phyloP scores from a whole-genome alignment of 1,284 basidiomycete species.

The Cerrena zonata region DNA sequence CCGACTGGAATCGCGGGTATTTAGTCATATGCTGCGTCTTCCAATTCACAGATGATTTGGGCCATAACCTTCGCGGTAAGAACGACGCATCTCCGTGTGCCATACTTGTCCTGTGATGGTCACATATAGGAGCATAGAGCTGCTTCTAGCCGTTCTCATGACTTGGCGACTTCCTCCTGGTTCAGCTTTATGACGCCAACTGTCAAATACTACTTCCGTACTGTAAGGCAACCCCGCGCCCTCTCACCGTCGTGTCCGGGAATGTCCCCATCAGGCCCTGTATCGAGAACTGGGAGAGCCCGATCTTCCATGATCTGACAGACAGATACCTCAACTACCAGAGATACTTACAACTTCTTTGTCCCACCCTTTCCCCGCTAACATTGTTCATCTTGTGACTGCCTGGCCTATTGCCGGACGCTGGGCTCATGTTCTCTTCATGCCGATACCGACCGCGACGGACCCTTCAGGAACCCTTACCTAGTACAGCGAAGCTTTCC shows the following conservation, averaged over 20 bases:
- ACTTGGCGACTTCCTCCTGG: neutral
- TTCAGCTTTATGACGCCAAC: neutral
- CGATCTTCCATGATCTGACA: neutral
- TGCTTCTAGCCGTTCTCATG: neutral
- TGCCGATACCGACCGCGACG: neutral
- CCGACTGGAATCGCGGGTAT: too few relatives aligned
- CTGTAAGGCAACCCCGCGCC: neutral
- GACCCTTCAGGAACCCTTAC: neutral
- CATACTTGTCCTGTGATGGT: too few relatives aligned
- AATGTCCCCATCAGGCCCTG: neutral
- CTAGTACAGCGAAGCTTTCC: neutral
- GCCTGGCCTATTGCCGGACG: neutral
- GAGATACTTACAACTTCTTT: neutral
- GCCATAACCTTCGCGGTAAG: too few relatives aligned
- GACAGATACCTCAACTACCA: neutral
- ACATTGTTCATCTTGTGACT: neutral
- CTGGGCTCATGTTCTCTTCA: too few relatives aligned
- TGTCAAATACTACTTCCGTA: neutral
- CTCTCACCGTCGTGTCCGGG: neutral
- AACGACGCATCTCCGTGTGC: too few relatives aligned
- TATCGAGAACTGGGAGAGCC: neutral
- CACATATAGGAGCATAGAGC: neutral
- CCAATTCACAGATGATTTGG: too few relatives aligned
- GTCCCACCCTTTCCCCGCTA: neutral
- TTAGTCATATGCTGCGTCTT: too few relatives aligned